Conservation (phyloP, 139 green algal genomes). For the Chlorella sp. region DNA sequence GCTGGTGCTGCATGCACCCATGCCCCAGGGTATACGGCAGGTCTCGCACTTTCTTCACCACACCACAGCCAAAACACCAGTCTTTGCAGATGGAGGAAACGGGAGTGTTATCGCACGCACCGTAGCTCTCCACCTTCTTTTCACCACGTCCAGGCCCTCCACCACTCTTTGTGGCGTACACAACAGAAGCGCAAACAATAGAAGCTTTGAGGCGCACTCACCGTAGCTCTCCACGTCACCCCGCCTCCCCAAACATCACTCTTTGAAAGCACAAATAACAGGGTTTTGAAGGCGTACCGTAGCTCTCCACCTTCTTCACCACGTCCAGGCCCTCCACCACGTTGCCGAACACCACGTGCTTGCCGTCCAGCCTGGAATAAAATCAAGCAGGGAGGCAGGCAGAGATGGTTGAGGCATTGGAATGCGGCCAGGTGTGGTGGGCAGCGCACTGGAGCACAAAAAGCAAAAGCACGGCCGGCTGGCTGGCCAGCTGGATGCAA, state of each 20-base stretch:
- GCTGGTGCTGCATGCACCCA: not conserved
- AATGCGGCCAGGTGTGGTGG: not conserved
- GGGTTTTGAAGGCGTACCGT: no score
- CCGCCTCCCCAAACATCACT: no score
- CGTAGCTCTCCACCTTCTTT: slow-evolving; percentile 76
- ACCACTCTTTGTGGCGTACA: not conserved
- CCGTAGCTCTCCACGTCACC: no score
- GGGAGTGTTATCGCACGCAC: no score
- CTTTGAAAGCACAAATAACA: no score
- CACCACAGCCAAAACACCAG: no score
- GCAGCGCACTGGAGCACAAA: no score
- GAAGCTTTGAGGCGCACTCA: no score
- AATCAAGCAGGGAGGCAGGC: not conserved
- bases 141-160: slow-evolving; percentile 75
- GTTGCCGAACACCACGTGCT: slow-evolving; percentile 74
- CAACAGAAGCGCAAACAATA: not conserved
- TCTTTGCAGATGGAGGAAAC: not conserved
- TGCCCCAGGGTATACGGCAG: not conserved
- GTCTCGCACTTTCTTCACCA: not conserved
- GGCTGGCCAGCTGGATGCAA: not conserved
- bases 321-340: slow-evolving; percentile 85
- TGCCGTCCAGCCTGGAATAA: slow-evolving; percentile 19
- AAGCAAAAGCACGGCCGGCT: no score
- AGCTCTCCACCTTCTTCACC: slow-evolving; percentile 78
- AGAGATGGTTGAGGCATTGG: not conserved